A percentile compares a stretch with the other conserved stretches of the same genome.
Evolutionary conservation across 73 alveolate genomes (phyloP).

Genomic region (Blepharisma japonicum): DNA sequence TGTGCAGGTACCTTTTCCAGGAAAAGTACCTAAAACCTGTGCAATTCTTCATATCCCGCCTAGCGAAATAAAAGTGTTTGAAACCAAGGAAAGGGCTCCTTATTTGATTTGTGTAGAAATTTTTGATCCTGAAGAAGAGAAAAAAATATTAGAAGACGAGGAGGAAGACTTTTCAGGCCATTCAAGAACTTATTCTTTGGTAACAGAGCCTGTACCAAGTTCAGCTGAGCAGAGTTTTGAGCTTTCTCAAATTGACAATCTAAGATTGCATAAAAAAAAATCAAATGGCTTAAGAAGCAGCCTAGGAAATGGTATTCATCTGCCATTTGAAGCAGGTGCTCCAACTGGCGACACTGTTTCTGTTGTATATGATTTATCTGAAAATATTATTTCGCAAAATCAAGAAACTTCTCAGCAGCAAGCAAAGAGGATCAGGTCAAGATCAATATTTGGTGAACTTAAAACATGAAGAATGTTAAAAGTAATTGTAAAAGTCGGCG

Average conservation of each 20-base stretch:
- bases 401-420: slow-evolving; percentile 69
- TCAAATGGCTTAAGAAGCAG: too few relatives aligned
- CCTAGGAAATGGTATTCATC: too few relatives aligned
- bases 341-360: too few relatives aligned
- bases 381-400: slow-evolving; percentile 31
- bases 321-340: too few relatives aligned
- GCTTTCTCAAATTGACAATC: too few relatives aligned
- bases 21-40: slow-evolving; percentile 54
- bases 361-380: not conserved
- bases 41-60: slow-evolving; percentile 64
- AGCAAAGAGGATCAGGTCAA: slow-evolving; percentile 70
- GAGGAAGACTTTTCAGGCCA: too few relatives aligned
- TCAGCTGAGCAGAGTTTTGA: too few relatives aligned
- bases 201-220: too few relatives aligned
- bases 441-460: slow-evolving; percentile 75
- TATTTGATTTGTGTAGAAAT: slow-evolving; percentile 76
- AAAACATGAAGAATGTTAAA: slow-evolving; percentile 69
- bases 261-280: too few relatives aligned
- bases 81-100: slow-evolving; percentile 90
- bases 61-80: slow-evolving; percentile 65
- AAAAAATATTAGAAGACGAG: not conserved
- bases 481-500: slow-evolving; percentile 76
- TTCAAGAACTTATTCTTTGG: too few relatives aligned
- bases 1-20: slow-evolving; percentile 53
- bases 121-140: slow-evolving; percentile 66